These are phyloP conservation scores for Hygrophila difformis DNA, from an alignment of 257 asterid species.

Conservation along the genomic window DNA sequence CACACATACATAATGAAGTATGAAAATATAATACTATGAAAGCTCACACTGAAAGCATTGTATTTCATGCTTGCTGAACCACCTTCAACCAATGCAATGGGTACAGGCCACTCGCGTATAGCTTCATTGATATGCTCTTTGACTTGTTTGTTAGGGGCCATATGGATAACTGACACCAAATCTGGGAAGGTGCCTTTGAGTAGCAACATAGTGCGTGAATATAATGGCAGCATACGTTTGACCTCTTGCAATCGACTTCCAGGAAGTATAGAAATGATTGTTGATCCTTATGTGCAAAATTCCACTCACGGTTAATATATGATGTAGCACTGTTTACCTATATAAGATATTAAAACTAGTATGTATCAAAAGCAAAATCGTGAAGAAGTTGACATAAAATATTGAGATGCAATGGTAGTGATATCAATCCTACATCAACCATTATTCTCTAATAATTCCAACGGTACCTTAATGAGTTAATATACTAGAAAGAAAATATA, in stretches of 20 bases:
- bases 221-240: conserved; percentile 74
- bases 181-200: conserved; percentile 37
- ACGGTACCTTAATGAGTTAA: too few species aligned
- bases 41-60: conserved; percentile 66
- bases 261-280: conserved; percentile 70
- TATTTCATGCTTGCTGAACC: conserved; percentile 53
- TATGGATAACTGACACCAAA: conserved; percentile 55
- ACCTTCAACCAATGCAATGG: conserved; percentile 55
- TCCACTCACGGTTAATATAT: conserved; percentile 14
- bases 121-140: conserved; percentile 43
- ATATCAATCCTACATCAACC: too few species aligned
- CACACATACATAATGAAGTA: too few species aligned
- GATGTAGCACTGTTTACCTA: too few species aligned
- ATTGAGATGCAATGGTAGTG: too few species aligned
- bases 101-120: conserved; percentile 50
- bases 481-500: too few species aligned
- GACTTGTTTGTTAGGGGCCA: conserved; percentile 78
- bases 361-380: too few species aligned
- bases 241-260: conserved; percentile 98
- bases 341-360: too few species aligned
- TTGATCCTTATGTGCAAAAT: conserved; percentile 47
- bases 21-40: not conserved
- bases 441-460: too few species aligned
- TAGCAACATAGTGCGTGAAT: conserved; percentile 43
- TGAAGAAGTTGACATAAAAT: too few species aligned